Percentiles rank a stretch among this genome's conserved stretches.
These are phyloP conservation scores for Pseudonitzschia delicatissima DNA, from an alignment of 108 stramenopile species.

Conservation along the genomic window DNA sequence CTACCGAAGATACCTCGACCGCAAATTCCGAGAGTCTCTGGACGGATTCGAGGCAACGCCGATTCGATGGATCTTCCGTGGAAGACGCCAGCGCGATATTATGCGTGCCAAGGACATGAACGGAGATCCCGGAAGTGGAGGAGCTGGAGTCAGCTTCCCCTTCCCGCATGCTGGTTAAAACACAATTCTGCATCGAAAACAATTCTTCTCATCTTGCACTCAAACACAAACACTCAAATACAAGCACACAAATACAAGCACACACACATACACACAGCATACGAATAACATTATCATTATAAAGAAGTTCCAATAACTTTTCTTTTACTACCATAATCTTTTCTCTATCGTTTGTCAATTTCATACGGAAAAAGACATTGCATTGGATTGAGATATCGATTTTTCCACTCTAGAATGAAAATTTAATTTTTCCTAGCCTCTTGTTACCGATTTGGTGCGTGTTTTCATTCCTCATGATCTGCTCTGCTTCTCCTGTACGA, in stretches of 20 bases:
- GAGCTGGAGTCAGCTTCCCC: constrained; percentile 75
- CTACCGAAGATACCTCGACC: constrained; percentile 92
- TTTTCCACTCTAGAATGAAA: too few relatives aligned
- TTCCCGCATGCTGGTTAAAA: constrained; percentile 78
- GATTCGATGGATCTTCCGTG: constrained; percentile 93
- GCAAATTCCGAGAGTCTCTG: constrained; percentile 93
- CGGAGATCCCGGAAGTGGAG: constrained; percentile 80
- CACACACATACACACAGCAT: background rate
- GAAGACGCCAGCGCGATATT: constrained; percentile 84
- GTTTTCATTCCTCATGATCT: too few relatives aligned
- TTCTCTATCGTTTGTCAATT: too few relatives aligned
- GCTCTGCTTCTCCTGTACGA: too few relatives aligned
- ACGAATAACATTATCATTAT: too few relatives aligned
- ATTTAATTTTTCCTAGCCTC: too few relatives aligned
- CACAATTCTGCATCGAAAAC: background rate
- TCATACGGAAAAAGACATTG: too few relatives aligned
- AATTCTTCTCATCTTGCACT: background rate
- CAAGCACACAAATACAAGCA: background rate
- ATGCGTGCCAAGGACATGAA: constrained; percentile 69
- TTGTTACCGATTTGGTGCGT: too few relatives aligned
- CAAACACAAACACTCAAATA: background rate
- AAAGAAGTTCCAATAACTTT: too few relatives aligned
- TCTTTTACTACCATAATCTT: too few relatives aligned
- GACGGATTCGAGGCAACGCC: constrained; percentile 94
- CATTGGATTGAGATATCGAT: too few relatives aligned